A percentile compares a stretch with the other conserved stretches of the same genome.
phyloP scores from a whole-genome alignment of 2,329 filamentous ascomycete species.

The Pseudogymnoascus sp. region DNA sequence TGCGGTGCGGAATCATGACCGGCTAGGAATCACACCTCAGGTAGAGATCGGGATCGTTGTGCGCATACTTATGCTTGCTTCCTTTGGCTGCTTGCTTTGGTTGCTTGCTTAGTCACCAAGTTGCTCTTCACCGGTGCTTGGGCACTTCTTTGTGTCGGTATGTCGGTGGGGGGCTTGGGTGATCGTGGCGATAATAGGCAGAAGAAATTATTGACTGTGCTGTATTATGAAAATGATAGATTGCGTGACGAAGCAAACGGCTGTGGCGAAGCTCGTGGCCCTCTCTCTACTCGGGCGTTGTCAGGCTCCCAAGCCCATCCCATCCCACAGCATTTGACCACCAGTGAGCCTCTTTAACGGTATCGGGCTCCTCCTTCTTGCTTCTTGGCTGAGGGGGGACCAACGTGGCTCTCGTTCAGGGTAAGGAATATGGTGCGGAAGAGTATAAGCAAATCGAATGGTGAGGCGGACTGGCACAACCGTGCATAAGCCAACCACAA shows the following conservation, averaged over 20 bases:
- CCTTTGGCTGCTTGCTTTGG: not conserved
- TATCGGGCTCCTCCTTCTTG: not conserved
- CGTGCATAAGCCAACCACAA: constrained; percentile 4
- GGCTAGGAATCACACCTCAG: not conserved
- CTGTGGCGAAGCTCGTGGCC: not conserved
- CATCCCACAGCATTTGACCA: not conserved
- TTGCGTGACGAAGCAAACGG: not conserved
- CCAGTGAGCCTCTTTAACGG: not conserved
- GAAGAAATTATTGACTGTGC: not conserved
- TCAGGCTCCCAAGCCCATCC: not conserved
- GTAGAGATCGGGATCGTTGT: not conserved
- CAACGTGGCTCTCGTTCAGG: not conserved
- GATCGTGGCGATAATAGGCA: not conserved
- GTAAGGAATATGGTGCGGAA: not conserved
- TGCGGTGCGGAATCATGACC: not conserved
- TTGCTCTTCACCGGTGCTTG: not conserved
- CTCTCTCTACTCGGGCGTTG: not conserved
- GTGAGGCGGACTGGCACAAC: constrained; percentile 3
- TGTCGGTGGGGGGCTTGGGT: not conserved
- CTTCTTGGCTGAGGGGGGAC: not conserved
- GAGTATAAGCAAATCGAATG: not conserved
- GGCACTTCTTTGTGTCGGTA: not conserved
- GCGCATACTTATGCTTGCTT: not conserved
- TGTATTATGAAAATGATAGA: not conserved
- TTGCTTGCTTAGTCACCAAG: not conserved